Conservation (phyloP, 352 stramenopile genomes). For the Phytopythium sindhum region DNA sequence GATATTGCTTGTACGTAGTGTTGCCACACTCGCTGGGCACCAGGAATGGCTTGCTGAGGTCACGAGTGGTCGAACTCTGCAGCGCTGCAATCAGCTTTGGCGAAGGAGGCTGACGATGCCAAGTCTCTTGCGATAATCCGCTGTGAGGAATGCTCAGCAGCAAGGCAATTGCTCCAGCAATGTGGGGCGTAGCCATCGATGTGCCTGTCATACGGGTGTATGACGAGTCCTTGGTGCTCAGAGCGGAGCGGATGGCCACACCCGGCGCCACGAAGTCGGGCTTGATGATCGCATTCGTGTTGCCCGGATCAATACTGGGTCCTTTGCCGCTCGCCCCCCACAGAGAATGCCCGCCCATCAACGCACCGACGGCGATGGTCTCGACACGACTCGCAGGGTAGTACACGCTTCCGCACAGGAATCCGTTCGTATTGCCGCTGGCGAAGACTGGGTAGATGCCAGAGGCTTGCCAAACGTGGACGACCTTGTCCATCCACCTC, state of each 20-base stretch:
- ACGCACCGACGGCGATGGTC: constrained; percentile 52
- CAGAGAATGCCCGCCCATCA: constrained; percentile 53
- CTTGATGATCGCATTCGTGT: constrained; percentile 43
- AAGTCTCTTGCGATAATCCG: neutral
- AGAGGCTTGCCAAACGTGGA: constrained; percentile 49
- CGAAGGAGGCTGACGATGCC: constrained; percentile 10
- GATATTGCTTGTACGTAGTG: constrained; percentile 57
- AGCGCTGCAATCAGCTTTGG: constrained; percentile 37
- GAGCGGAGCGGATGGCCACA: constrained; percentile 56
- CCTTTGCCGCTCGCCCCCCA: constrained; percentile 75
- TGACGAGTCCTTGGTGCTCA: constrained; percentile 50
- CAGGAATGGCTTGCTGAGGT: constrained; percentile 61
- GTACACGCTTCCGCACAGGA: constrained; percentile 65
- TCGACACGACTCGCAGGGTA: constrained; percentile 56
- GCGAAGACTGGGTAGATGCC: constrained; percentile 60
- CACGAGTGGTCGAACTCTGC: constrained; percentile 32
- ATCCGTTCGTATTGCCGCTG: constrained; percentile 69
- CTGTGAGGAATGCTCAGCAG: constrained; percentile 34
- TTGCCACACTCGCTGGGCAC: constrained; percentile 62
- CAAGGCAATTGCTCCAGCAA: constrained; percentile 56
- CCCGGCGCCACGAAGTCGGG: constrained; percentile 73
- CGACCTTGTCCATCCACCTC: constrained; percentile 53
- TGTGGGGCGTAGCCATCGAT: constrained; percentile 73
- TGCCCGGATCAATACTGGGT: constrained; percentile 30
- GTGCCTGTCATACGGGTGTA: constrained; percentile 70